Evolutionary conservation across 345 rosid genomes (phyloP).

Genomic region (Syzygium jambos): DNA sequence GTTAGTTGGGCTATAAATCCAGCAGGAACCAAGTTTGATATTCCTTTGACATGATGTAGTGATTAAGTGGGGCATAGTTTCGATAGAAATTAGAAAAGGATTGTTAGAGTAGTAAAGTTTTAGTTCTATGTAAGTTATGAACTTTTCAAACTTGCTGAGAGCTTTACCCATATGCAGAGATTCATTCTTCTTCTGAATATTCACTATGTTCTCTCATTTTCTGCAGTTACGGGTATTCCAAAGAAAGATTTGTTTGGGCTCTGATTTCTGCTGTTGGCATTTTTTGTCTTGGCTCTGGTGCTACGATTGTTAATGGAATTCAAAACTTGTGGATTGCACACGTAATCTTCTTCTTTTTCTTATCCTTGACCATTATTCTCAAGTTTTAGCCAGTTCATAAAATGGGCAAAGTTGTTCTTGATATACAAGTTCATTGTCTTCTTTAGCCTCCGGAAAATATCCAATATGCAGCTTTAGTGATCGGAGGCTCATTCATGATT

Average conservation of each 20-base stretch:
- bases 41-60: neutral
- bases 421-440: constrained; percentile 4
- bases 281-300: constrained; percentile 98
- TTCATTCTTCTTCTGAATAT: neutral
- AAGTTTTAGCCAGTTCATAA: neutral
- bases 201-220: constrained; percentile 10
- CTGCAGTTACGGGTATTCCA: constrained; percentile 91
- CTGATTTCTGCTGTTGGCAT: constrained; percentile 99
- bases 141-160: neutral
- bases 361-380: neutral
- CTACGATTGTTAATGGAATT: constrained; percentile 89
- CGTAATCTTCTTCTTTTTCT: constrained; percentile 25
- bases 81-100: neutral
- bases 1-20: neutral
- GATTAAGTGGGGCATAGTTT: neutral
- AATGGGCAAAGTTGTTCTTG: neutral
- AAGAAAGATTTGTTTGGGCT: constrained; percentile 99
- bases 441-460: constrained; percentile 78
- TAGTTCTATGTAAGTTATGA: neutral
- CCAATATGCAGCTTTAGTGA: constrained; percentile 81
- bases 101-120: neutral
- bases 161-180: neutral
- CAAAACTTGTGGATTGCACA: constrained; percentile 80
- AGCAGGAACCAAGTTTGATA: neutral
- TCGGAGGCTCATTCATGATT: constrained; percentile 86